A percentile compares a stretch with the other conserved stretches of the same genome.
Conservation (phyloP, 345 rosid genomes). For the Hibiscus mutabilis region DNA sequence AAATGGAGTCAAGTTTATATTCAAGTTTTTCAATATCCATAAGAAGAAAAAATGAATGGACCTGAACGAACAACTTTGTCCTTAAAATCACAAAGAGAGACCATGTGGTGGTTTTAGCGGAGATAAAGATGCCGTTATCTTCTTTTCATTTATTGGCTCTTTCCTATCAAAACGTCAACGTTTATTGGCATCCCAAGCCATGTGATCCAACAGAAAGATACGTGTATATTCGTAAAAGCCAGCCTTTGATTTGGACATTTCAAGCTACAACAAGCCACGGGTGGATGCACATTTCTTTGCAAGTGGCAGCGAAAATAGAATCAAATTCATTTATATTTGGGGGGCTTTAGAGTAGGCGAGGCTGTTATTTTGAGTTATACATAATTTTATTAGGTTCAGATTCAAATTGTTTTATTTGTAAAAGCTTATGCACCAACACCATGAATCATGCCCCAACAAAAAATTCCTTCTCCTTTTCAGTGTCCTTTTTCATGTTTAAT, state of each 20-base stretch:
- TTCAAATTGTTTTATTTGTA: no score
- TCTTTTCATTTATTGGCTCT: background rate
- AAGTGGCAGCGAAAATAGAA: background rate
- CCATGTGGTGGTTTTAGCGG: constrained; percentile 11
- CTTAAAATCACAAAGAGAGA: background rate
- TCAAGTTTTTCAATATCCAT: no score
- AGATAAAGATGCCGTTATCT: constrained; percentile 10
- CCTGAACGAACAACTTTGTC: background rate
- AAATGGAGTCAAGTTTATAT: no score
- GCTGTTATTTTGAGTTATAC: background rate
- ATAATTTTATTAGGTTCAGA: no score
- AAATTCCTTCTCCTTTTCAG: no score
- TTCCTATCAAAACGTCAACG: background rate
- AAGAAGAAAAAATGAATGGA: background rate
- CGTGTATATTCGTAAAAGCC: background rate
- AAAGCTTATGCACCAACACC: no score
- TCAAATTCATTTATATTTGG: background rate
- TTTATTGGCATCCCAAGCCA: background rate
- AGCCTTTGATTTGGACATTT: constrained; percentile 11
- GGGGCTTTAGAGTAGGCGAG: background rate
- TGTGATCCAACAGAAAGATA: background rate
- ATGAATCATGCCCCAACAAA: no score
- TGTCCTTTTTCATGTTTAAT: no score
- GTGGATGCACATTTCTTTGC: background rate
- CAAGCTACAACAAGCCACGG: background rate